A percentile compares a stretch with the other conserved stretches of the same genome.
Evolutionary conservation across 2,329 filamentous ascomycete genomes (phyloP).

Genomic region (Pyricularia pennisetigena): DNA sequence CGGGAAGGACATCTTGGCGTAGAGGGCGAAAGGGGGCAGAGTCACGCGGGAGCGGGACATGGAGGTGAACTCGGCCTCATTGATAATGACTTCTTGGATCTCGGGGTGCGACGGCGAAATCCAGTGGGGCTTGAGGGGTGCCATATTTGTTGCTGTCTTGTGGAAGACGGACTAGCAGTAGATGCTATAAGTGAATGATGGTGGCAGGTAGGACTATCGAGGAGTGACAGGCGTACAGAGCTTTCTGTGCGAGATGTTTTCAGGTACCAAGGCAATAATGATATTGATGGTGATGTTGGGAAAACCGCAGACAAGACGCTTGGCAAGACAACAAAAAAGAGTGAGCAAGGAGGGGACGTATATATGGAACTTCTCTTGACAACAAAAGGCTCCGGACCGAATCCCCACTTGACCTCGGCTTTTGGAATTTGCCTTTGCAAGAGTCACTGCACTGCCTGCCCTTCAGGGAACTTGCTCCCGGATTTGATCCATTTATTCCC

Average conservation of each 20-base stretch:
- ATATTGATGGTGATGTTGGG: too few relatives aligned
- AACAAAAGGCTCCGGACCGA: not conserved
- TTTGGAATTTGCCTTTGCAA: not conserved
- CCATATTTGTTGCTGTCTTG: conserved; percentile 24
- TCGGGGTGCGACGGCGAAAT: conserved; percentile 37
- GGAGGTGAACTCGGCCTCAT: conserved; percentile 44
- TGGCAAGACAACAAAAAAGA: not conserved
- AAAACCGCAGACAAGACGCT: not conserved
- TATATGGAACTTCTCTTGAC: not conserved
- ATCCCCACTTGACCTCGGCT: not conserved
- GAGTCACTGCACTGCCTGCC: not conserved
- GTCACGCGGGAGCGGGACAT: conserved; percentile 47
- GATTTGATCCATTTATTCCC: not conserved
- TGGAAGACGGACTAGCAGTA: not conserved
- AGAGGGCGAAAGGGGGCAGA: conserved; percentile 53
- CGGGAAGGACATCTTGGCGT: conserved; percentile 56
- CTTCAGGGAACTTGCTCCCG: not conserved
- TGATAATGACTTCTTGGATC: conserved; percentile 46
- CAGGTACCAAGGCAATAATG: too few relatives aligned
- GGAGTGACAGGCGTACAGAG: not conserved
- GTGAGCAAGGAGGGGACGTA: not conserved
- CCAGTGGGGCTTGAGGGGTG: conserved; percentile 50
- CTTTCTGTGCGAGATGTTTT: not conserved
- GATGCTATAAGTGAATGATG: not conserved
- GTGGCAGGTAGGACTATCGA: not conserved